A percentile compares a stretch with the other conserved stretches of the same genome.
These are phyloP conservation scores for Tylopilus sp. DNA, from an alignment of 1,284 basidiomycete species.

Conservation along the genomic window DNA sequence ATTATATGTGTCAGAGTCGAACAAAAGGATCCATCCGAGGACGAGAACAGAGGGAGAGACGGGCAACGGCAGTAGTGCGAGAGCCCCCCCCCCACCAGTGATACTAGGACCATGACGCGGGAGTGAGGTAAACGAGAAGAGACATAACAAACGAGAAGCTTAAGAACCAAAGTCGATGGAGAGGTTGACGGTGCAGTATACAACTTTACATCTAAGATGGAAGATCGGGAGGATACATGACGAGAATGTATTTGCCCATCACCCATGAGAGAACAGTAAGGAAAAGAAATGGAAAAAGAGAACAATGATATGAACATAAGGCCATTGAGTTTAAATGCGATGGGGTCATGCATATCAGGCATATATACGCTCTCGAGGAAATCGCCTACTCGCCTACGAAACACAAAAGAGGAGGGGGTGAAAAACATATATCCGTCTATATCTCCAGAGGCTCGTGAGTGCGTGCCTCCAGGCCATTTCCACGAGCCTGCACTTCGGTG, in stretches of 20 bases:
- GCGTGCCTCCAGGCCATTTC: constrained; percentile 67
- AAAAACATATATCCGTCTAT: constrained; percentile 36
- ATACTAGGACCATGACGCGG: no score
- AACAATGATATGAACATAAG: constrained; percentile 10
- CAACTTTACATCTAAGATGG: no score
- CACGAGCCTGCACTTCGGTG: constrained; percentile 54
- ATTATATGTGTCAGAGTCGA: constrained; percentile 16
- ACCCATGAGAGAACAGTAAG: constrained; percentile 10
- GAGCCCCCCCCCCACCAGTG: no score
- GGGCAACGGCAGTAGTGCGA: no score
- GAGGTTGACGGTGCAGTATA: constrained; percentile 28
- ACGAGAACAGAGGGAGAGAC: not conserved
- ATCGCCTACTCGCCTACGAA: constrained; percentile 24
- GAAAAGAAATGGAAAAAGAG: not conserved
- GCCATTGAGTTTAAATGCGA: constrained; percentile 21
- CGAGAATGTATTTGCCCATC: not conserved
- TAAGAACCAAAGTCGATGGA: constrained; percentile 8
- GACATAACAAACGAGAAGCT: not conserved
- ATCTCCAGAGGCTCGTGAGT: constrained; percentile 82
- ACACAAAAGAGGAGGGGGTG: not conserved
- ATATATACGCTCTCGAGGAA: constrained; percentile 16
- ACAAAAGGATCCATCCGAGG: constrained; percentile 12
- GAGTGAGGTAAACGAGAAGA: not conserved
- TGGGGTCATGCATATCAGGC: constrained; percentile 24
- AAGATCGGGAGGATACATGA: constrained; percentile 12